phyloP scores from a whole-genome alignment of 2,329 filamentous ascomycete genomes.

The Sporothrix curviconia region DNA sequence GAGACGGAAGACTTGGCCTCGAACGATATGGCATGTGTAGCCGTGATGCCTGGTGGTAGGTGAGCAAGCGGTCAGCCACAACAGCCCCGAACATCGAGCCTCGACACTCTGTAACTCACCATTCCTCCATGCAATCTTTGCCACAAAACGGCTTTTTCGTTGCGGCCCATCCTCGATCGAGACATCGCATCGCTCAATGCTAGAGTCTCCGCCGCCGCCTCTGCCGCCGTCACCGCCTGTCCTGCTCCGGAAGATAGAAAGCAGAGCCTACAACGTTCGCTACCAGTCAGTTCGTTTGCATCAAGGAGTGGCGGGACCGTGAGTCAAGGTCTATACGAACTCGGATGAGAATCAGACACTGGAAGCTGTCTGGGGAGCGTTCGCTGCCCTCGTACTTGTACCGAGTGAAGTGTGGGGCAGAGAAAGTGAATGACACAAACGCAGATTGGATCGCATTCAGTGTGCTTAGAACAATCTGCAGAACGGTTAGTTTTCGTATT shows the following conservation, averaged over 20 bases:
- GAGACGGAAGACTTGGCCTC: slow-evolving; percentile 68
- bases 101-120: slow-evolving; percentile 35
- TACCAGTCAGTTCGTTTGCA: neutral
- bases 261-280: slow-evolving; percentile 49
- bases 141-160: slow-evolving; percentile 65
- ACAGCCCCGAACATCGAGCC: no score
- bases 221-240: slow-evolving; percentile 49
- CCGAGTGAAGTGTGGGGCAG: slow-evolving; percentile 60
- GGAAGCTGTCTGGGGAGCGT: slow-evolving; percentile 55
- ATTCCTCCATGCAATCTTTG: slow-evolving; percentile 68
- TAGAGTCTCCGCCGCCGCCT: slow-evolving; percentile 57
- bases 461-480: slow-evolving; percentile 63
- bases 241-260: slow-evolving; percentile 68
- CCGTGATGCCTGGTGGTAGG: slow-evolving; percentile 55
- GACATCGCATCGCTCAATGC: slow-evolving; percentile 69
- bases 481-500: neutral
- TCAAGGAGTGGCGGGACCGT: no score
- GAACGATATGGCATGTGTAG: slow-evolving; percentile 70
- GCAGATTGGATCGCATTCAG: slow-evolving; percentile 76
- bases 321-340: slow-evolving; percentile 31
- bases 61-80: neutral
- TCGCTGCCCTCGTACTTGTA: slow-evolving; percentile 58
- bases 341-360: slow-evolving; percentile 68
- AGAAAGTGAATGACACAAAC: slow-evolving; percentile 66
- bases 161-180: slow-evolving; percentile 64